A percentile compares a stretch with the other conserved stretches of the same genome.
Conservation (phyloP, 2,329 filamentous ascomycete species). For the Trichophyton benhamiae region DNA sequence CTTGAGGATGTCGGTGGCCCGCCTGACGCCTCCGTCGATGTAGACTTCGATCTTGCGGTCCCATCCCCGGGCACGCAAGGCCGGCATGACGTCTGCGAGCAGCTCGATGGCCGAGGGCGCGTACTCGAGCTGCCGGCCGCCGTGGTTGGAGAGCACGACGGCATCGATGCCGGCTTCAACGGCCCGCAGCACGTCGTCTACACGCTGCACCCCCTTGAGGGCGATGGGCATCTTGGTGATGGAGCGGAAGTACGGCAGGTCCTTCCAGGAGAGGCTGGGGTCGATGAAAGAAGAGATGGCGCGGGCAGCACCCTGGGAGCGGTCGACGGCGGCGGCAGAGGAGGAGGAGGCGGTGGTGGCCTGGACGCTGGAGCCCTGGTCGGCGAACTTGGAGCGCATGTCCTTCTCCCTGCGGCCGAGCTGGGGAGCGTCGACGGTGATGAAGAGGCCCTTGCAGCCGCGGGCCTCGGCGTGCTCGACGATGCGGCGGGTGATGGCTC, state of each 20-base stretch:
- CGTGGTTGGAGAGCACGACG: constrained; percentile 91
- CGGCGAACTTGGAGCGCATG: constrained; percentile 86
- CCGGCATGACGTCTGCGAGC: constrained; percentile 84
- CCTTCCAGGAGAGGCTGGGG: constrained; percentile 81
- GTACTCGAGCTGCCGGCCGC: constrained; percentile 85
- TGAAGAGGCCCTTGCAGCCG: constrained; percentile 91
- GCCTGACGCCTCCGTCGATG: constrained; percentile 79
- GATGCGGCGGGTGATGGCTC: constrained; percentile 77
- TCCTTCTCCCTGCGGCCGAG: constrained; percentile 92
- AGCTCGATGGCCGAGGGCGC: constrained; percentile 81
- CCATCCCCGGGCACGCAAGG: constrained; percentile 60
- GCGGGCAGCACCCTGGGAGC: constrained; percentile 79
- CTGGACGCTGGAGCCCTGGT: constrained; percentile 74
- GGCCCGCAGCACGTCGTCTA: constrained; percentile 88
- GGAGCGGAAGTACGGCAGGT: constrained; percentile 81
- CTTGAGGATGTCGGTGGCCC: constrained; percentile 90
- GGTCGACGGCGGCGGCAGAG: constrained; percentile 48
- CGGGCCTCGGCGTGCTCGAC: constrained; percentile 82
- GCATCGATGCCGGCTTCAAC: constrained; percentile 70
- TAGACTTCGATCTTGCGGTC: constrained; percentile 73
- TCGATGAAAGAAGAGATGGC: constrained; percentile 97
- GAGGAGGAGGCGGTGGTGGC: constrained; percentile 39
- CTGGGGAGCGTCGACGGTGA: constrained; percentile 95
- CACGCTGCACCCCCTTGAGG: constrained; percentile 89
- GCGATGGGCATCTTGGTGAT: constrained; percentile 93